Conservation (phyloP, 495 filamentous ascomycete species). For the Terfezia boudieri region DNA sequence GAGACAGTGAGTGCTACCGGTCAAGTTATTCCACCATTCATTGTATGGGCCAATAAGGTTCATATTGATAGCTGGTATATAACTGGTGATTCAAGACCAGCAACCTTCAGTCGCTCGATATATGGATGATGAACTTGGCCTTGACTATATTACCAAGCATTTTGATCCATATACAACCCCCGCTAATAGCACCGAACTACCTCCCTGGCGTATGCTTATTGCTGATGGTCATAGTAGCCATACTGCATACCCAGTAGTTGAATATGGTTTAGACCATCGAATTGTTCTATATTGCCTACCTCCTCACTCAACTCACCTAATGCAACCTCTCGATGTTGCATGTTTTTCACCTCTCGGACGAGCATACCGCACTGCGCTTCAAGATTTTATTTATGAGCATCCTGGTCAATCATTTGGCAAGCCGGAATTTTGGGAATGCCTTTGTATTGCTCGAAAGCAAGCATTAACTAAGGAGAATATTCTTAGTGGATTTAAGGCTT, state of each 20-base stretch:
- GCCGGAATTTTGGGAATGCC: neutral
- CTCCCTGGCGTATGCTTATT: conserved; percentile 1
- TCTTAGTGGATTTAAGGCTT: neutral
- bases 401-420: neutral
- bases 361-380: conserved; percentile 2
- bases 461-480: neutral
- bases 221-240: conserved; percentile 5
- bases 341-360: neutral
- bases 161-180: conserved; percentile 7
- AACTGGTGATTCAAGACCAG: too few species aligned
- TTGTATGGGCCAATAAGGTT: too few species aligned
- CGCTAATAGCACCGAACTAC: neutral
- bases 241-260: conserved; percentile 5
- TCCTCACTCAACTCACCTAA: conserved; percentile 3
- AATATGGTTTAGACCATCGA: neutral
- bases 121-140: neutral
- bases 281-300: conserved; percentile 5
- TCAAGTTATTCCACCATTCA: too few species aligned
- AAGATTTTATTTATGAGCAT: neutral
- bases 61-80: too few species aligned
- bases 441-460: neutral
- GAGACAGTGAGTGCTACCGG: too few species aligned
- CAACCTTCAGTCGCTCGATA: neutral
- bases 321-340: conserved; percentile 5
- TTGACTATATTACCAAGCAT: conserved; percentile 2